phyloP scores from a whole-genome alignment of 495 filamentous ascomycete species.

The Hypoxylon rickii region DNA sequence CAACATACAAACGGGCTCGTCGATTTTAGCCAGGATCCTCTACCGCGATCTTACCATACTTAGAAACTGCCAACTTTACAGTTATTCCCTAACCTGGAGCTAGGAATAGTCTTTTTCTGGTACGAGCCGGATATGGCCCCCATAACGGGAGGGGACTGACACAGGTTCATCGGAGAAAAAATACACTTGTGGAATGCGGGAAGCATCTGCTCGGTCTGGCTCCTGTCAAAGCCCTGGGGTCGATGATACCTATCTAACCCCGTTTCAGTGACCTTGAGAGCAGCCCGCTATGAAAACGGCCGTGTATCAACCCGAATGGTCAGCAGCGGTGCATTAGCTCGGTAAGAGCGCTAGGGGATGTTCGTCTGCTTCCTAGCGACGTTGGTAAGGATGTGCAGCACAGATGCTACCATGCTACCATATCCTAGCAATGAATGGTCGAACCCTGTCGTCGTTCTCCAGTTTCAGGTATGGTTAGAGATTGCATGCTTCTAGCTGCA shows the following conservation, averaged over 20 bases:
- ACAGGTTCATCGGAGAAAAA: constrained; percentile 9
- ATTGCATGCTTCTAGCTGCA: constrained; percentile 21
- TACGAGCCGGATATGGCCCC: constrained; percentile 5
- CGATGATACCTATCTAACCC: neutral
- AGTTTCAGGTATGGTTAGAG: constrained; percentile 3
- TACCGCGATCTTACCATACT: constrained; percentile 4
- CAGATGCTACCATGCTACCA: constrained; percentile 20
- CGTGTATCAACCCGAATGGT: constrained; percentile 16
- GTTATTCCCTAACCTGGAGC: neutral
- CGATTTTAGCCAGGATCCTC: constrained; percentile 2
- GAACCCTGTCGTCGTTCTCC: neutral
- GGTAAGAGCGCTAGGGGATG: constrained; percentile 2
- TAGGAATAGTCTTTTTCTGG: neutral
- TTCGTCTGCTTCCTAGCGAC: neutral
- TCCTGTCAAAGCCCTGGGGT: neutral
- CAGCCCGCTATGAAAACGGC: neutral
- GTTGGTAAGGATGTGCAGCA: constrained; percentile 15
- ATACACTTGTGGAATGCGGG: constrained; percentile 5
- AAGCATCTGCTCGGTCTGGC: neutral
- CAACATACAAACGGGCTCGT: neutral
- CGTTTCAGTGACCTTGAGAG: neutral
- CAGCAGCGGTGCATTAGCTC: constrained; percentile 6
- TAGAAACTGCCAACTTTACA: neutral
- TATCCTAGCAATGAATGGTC: constrained; percentile 1
- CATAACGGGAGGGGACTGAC: neutral